Percentiles rank a stretch among this genome's conserved stretches.
Conservation (phyloP, 805 yeast species). For the Tanozyma kutaoensis region DNA sequence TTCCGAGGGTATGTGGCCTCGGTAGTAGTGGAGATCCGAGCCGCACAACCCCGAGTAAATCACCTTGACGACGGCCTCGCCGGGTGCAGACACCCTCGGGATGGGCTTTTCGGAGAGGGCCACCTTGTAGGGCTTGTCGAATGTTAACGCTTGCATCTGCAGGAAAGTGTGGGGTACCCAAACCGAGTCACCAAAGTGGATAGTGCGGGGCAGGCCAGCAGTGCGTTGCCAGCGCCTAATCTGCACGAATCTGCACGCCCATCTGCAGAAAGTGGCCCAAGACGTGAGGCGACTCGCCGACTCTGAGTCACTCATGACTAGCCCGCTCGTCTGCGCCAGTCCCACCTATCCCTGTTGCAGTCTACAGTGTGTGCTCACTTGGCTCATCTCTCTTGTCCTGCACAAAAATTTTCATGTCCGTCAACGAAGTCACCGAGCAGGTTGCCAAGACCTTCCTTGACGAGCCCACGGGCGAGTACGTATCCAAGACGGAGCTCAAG, state of each 20-base stretch:
- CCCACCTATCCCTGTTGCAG: too few relatives aligned
- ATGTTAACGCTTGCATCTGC: slow-evolving; percentile 37
- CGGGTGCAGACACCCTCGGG: slow-evolving; percentile 22
- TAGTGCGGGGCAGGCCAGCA: too few relatives aligned
- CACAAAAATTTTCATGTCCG: too few relatives aligned
- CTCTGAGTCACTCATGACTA: too few relatives aligned
- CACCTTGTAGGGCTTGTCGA: slow-evolving; percentile 29
- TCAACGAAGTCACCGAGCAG: slow-evolving; percentile 56
- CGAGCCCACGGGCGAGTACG: slow-evolving; percentile 92
- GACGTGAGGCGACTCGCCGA: too few relatives aligned
- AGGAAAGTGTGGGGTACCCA: neutral
- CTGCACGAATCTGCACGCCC: too few relatives aligned
- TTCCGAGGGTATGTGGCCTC: slow-evolving; percentile 32
- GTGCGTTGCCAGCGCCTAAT: too few relatives aligned
- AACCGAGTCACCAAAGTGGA: too few relatives aligned
- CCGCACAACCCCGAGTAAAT: slow-evolving; percentile 40
- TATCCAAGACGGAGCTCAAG: slow-evolving; percentile 91
- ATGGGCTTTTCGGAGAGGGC: slow-evolving; percentile 23
- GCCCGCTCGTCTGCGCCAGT: too few relatives aligned
- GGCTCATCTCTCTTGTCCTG: too few relatives aligned
- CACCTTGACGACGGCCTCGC: slow-evolving; percentile 36
- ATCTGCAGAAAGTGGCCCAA: too few relatives aligned
- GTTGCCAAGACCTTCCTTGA: slow-evolving; percentile 73
- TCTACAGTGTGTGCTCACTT: too few relatives aligned
- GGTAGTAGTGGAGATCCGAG: slow-evolving; percentile 38